A percentile compares a stretch with the other conserved stretches of the same genome.
phyloP scores from a whole-genome alignment of 2,329 filamentous ascomycete species.

The Neonectria ditissima region DNA sequence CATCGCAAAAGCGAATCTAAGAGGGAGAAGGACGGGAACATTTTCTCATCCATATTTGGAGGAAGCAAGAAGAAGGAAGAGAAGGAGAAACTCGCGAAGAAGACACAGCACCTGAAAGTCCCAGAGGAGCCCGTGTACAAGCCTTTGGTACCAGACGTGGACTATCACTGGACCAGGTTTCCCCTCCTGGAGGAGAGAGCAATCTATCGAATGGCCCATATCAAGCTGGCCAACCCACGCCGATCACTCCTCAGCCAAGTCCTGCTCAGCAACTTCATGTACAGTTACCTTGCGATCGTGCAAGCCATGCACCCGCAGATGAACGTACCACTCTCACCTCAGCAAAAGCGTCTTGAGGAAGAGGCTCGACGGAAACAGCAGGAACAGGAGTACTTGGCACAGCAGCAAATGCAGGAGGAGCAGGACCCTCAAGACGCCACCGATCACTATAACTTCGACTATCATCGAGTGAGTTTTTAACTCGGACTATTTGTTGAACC shows the following conservation, averaged over 20 bases:
- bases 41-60: slow-evolving; percentile 95
- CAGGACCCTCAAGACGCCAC: slow-evolving; percentile 61
- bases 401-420: slow-evolving; percentile 59
- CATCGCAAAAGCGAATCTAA: slow-evolving; percentile 81
- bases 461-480: slow-evolving; percentile 62
- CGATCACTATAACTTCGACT: slow-evolving; percentile 66
- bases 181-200: slow-evolving; percentile 95
- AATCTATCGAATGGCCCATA: slow-evolving; percentile 98
- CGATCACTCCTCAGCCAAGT: slow-evolving; percentile 94
- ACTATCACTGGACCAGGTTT: slow-evolving; percentile 97
- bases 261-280: slow-evolving; percentile 99
- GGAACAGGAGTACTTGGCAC: slow-evolving; percentile 61
- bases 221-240: slow-evolving; percentile 97
- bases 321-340: slow-evolving; percentile 86
- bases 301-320: slow-evolving; percentile 99
- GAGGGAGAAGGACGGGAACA: slow-evolving; percentile 91
- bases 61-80: slow-evolving; percentile 89
- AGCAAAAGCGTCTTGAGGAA: slow-evolving; percentile 73
- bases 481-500: neutral
- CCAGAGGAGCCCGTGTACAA: slow-evolving; percentile 83
- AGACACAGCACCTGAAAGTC: slow-evolving; percentile 77
- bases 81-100: slow-evolving; percentile 79
- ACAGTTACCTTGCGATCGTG: slow-evolving; percentile 97
- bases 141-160: slow-evolving; percentile 84
- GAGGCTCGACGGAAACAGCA: slow-evolving; percentile 63